These are phyloP conservation scores for Phytopythium chamaehyphon DNA, from an alignment of 352 stramenopile species.

Conservation along the genomic window DNA sequence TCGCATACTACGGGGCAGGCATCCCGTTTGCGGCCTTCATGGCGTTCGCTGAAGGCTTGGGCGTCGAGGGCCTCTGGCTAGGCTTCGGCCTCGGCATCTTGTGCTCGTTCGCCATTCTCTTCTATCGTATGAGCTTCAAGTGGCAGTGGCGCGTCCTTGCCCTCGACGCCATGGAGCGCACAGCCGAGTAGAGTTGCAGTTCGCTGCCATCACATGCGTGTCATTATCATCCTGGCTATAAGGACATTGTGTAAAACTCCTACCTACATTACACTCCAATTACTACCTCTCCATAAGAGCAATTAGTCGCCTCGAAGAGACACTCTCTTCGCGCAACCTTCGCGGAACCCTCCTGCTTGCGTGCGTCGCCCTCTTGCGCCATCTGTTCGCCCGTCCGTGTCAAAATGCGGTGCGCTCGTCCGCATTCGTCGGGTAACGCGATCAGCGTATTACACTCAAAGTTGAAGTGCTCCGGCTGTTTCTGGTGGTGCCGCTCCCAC, in stretches of 20 bases:
- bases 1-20: constrained; percentile 74
- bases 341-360: too few relatives aligned
- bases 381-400: not conserved
- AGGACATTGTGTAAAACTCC: too few relatives aligned
- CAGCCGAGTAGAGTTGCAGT: constrained; percentile 19
- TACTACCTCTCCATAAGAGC: too few relatives aligned
- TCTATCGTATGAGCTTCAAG: constrained; percentile 26
- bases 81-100: constrained; percentile 45
- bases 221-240: too few relatives aligned
- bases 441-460: constrained; percentile 3
- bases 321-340: too few relatives aligned
- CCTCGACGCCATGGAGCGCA: constrained; percentile 30
- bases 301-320: too few relatives aligned
- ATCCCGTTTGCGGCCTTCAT: constrained; percentile 60
- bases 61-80: constrained; percentile 57
- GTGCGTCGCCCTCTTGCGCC: too few relatives aligned
- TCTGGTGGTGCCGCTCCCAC: constrained; percentile 3
- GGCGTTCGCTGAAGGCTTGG: constrained; percentile 37
- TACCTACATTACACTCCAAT: too few relatives aligned
- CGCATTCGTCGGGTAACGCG: constrained; percentile 4
- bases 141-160: constrained; percentile 31
- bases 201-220: too few relatives aligned
- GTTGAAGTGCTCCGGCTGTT: constrained; percentile 2
- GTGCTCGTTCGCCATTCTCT: constrained; percentile 21
- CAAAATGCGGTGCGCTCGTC: not conserved